phyloP scores from a whole-genome alignment of 176 grass and related monocot genomes.

The Oryza glaberrima region DNA sequence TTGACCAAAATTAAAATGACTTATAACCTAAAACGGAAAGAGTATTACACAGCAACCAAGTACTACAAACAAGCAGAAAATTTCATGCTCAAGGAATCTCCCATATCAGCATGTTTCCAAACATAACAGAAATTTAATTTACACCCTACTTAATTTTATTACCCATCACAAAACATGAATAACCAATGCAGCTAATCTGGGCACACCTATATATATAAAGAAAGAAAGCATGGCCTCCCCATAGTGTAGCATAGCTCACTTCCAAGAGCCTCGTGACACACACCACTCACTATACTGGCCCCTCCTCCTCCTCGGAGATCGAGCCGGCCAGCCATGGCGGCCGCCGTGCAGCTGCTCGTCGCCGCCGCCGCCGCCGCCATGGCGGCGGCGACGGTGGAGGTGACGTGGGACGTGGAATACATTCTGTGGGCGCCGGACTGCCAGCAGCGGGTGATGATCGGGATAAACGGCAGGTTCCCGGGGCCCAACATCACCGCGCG shows the following conservation, averaged over 20 bases:
- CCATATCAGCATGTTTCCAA: background rate
- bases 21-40: too few species aligned
- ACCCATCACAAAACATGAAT: too few species aligned
- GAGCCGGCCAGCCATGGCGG: background rate
- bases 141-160: background rate
- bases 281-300: too few species aligned
- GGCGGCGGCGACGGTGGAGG: background rate
- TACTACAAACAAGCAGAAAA: background rate
- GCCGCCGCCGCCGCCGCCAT: background rate
- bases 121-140: background rate
- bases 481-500: conserved; percentile 29
- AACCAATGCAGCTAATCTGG: too few species aligned
- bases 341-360: background rate
- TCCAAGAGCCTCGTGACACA: too few species aligned
- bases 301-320: too few species aligned
- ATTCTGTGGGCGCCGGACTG: conserved; percentile 47
- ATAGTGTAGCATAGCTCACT: too few species aligned
- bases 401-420: conserved; percentile 42
- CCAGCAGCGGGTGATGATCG: conserved; percentile 44
- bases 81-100: background rate
- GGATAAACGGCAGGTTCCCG: conserved; percentile 39
- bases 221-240: too few species aligned
- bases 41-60: background rate
- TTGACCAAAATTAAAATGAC: too few species aligned
- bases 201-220: too few species aligned